Conservation (phyloP, 1,139 yeast genomes). For the Hanseniaspora uvarum region DNA sequence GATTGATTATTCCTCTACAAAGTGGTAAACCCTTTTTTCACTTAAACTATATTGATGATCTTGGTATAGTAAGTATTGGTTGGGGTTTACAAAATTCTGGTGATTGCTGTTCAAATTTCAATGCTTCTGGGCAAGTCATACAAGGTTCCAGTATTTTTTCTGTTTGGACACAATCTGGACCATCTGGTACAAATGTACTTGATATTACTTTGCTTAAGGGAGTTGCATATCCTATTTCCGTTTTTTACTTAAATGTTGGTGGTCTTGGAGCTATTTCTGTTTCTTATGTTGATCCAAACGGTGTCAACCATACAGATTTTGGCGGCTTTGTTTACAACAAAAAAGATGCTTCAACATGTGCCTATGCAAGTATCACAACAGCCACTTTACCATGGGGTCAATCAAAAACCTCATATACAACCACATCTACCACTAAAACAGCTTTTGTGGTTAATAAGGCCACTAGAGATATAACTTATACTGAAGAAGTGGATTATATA, state of each 20-base stretch:
- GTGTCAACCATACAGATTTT: constrained; percentile 16
- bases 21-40: constrained; percentile 18
- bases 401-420: not conserved
- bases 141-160: not conserved
- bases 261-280: constrained; percentile 20
- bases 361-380: not conserved
- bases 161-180: not conserved
- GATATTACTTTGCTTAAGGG: not conserved
- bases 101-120: constrained; percentile 17
- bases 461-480: not conserved
- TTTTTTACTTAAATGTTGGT: constrained; percentile 21
- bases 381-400: not conserved
- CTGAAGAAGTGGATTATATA: not conserved
- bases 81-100: constrained; percentile 54
- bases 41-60: constrained; percentile 27
- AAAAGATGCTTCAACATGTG: not conserved
- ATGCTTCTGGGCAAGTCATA: not conserved
- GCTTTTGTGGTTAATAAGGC: not conserved
- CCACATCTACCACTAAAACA: not conserved
- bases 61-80: constrained; percentile 96
- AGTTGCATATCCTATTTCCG: constrained; percentile 21
- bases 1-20: constrained; percentile 18
- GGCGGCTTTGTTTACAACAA: not conserved
- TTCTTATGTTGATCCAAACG: constrained; percentile 19
- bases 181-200: not conserved